These are phyloP conservation scores for Ceratocystis ficicola DNA, from an alignment of 2,329 filamentous ascomycete genomes.

Conservation along the genomic window DNA sequence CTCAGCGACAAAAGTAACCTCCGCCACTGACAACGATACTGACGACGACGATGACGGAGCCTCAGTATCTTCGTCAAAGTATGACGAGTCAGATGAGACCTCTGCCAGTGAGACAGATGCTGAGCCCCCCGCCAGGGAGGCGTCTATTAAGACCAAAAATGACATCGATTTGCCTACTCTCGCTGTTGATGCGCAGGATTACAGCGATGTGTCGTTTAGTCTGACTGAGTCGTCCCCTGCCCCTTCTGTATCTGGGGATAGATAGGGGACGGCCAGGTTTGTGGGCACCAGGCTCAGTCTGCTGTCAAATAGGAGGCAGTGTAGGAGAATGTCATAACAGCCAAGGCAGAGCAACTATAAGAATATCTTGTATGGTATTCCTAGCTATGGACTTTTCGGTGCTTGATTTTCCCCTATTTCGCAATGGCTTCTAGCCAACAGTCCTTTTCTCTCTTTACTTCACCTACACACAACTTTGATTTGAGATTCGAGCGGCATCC, in stretches of 20 bases:
- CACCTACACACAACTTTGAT: too few species aligned
- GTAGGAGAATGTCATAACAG: not conserved
- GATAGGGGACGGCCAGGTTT: not conserved
- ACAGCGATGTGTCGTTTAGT: constrained; percentile 19
- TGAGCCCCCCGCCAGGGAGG: constrained; percentile 15
- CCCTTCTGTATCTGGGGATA: constrained; percentile 7
- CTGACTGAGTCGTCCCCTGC: constrained; percentile 14
- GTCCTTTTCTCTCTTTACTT: not conserved
- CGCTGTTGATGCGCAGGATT: constrained; percentile 15
- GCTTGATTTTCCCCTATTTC: not conserved
- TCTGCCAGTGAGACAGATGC: constrained; percentile 17
- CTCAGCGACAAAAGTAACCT: not conserved
- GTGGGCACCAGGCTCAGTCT: too few species aligned
- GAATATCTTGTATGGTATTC: not conserved
- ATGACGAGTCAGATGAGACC: constrained; percentile 13
- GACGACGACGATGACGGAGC: constrained; percentile 7
- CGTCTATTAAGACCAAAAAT: not conserved
- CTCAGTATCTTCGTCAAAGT: constrained; percentile 9
- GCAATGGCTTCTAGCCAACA: not conserved
- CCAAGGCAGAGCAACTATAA: not conserved
- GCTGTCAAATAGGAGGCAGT: not conserved
- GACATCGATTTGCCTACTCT: constrained; percentile 14
- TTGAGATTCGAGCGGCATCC: too few species aligned
- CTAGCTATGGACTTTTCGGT: not conserved
- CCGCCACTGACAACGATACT: not conserved